phyloP scores from a whole-genome alignment of 805 yeast genomes.

The Candida vartiovaarae region DNA sequence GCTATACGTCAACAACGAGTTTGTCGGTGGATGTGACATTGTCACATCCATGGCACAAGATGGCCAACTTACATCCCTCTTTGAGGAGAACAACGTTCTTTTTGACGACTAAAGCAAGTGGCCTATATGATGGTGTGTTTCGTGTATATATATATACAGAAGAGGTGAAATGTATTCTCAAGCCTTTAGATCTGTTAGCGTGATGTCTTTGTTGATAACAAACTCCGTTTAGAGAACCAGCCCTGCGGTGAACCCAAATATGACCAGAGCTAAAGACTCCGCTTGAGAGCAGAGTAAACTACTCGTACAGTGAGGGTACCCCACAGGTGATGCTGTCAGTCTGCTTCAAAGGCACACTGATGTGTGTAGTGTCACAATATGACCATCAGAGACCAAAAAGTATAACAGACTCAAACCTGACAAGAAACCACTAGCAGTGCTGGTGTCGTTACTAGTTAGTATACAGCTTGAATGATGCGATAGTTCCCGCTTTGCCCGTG shows the following conservation, averaged over 20 bases:
- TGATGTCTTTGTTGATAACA: slow-evolving; percentile 18
- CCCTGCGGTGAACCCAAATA: neutral
- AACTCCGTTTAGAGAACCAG: slow-evolving; percentile 30
- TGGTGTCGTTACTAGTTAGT: no score
- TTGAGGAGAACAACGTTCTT: slow-evolving; percentile 72
- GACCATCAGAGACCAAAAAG: slow-evolving; percentile 1
- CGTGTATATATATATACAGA: slow-evolving; percentile 2
- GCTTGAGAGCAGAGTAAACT: no score
- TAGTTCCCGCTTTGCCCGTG: no score
- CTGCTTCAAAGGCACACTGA: slow-evolving; percentile 2
- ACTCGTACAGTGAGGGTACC: no score
- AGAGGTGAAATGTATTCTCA: slow-evolving; percentile 25
- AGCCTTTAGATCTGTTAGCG: slow-evolving; percentile 35
- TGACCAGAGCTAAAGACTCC: neutral
- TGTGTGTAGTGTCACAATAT: neutral
- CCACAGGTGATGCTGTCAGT: neutral
- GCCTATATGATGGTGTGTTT: neutral
- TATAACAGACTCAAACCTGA: neutral
- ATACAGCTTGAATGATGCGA: no score
- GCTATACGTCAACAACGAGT: slow-evolving; percentile 82
- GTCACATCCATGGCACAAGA: slow-evolving; percentile 81
- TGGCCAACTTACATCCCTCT: slow-evolving; percentile 84
- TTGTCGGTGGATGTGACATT: slow-evolving; percentile 97
- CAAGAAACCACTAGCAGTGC: no score
- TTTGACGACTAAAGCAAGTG: slow-evolving; percentile 53